Conservation (phyloP, 345 rosid genomes). For the Populus tremula region DNA sequence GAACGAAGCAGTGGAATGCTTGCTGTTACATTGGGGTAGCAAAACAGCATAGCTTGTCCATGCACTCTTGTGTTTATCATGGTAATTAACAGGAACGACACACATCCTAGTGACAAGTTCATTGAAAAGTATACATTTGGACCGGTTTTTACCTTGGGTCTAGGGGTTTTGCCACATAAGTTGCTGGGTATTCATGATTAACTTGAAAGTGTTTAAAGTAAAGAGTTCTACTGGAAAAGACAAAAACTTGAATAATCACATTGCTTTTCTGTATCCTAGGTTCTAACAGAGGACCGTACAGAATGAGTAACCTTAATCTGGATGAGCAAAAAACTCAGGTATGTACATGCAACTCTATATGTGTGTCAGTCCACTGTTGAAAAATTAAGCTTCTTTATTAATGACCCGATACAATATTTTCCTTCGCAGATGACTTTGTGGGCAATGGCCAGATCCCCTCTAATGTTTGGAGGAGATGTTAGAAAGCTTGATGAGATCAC, state of each 20-base stretch:
- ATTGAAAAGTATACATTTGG: not conserved
- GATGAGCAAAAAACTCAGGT: conserved; percentile 86
- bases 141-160: not conserved
- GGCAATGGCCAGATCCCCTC: conserved; percentile 89
- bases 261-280: conserved; percentile 37
- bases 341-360: conserved; percentile 7
- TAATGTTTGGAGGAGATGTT: conserved; percentile 91
- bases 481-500: conserved; percentile 66
- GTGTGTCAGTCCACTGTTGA: not conserved
- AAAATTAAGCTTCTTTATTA: not conserved
- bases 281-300: conserved; percentile 74
- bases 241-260: conserved; percentile 12
- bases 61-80: not conserved
- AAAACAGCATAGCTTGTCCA: not conserved
- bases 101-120: not conserved
- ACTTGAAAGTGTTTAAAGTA: not conserved
- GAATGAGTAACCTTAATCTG: conserved; percentile 52
- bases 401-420: conserved; percentile 4
- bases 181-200: not conserved
- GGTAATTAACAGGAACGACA: not conserved
- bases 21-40: conserved; percentile 6
- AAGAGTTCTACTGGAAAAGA: not conserved
- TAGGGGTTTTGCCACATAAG: not conserved
- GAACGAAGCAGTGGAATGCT: not conserved
- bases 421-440: conserved; percentile 80